Base-by-base conservation (phyloP, 1,139 yeast genomes). In the Scheffersomyces cryptocercus region DNA sequence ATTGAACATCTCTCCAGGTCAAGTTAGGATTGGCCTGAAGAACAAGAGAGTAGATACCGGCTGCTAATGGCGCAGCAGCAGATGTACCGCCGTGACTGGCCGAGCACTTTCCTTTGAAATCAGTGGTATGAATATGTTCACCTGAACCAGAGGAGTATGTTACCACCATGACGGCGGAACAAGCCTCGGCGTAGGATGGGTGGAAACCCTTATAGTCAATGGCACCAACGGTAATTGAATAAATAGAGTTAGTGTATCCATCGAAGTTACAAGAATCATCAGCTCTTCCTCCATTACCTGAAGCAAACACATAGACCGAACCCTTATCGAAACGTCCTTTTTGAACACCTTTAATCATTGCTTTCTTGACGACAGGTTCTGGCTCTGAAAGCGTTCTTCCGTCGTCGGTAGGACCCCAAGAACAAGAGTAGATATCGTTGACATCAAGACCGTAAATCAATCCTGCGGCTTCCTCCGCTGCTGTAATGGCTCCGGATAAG, bases 351-450 rank as follows among this genome's bases (percentile, higher is more conserved):
- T 84, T 85, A 15, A 88, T 63, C 65, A 95, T 77, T 1, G 99
- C 96, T 51, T 87, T 82, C 55, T 81, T 79, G 9, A 93, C 97
- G 30, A 91, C 58, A 31, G 69, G 61, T 24, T 89, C 88, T 0
- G 99, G 99, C 5, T 81, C 95, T 38, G 88, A 89, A 74, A 93
- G 80, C 0, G 96, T 81, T 48, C 65, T 74, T 0, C 99, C 99
- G 62, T 91, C 88, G 63, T 95, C 99, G 1, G 91, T 80, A 1
- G 99, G 99, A 2, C 99, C 99, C 99, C 99, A 95, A 4, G 97
- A 89, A 64, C 99, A 95, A 3, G 97, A 88, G 64, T 89, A 95
- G 33, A 95, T 93, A 63, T 91, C 96, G 61, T 93, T 93, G 9
- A 77, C 75, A 48, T 88, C 91, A 55, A 86, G 71, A 0, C 84